These are phyloP conservation scores for Leishmania tropica DNA, from an alignment of 208 protist genomes.

Conservation along the genomic window DNA sequence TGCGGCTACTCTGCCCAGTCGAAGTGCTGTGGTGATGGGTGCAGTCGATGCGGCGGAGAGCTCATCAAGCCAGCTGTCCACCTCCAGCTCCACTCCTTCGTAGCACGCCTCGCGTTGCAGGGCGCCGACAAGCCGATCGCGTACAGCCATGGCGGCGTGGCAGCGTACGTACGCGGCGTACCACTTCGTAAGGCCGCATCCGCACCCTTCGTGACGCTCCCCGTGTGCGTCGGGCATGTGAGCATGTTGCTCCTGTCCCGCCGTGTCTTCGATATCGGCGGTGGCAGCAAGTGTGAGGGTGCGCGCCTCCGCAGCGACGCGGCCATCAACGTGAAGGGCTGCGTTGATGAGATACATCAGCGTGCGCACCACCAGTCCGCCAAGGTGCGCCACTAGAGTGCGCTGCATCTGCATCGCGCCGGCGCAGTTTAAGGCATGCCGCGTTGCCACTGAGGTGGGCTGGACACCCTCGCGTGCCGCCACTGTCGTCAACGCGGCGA, in stretches of 20 bases:
- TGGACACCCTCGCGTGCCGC: neutral
- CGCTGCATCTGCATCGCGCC: slow-evolving; percentile 29
- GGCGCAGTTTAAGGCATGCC: slow-evolving; percentile 25
- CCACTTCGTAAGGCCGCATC: slow-evolving; percentile 15
- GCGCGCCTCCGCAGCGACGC: neutral
- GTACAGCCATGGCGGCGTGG: neutral
- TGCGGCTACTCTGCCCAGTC: neutral
- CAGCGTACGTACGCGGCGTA: slow-evolving; percentile 10
- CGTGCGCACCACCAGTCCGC: slow-evolving; percentile 20
- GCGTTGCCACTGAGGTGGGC: neutral
- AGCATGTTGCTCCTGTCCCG: neutral
- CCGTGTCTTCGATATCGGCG: neutral
- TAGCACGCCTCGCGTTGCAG: slow-evolving; percentile 17
- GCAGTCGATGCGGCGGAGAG: neutral
- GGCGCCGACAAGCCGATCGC: slow-evolving; percentile 1
- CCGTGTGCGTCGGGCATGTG: neutral
- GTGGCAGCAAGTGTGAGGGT: neutral
- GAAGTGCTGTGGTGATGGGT: neutral
- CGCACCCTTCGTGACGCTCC: neutral
- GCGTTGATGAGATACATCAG: slow-evolving; percentile 14
- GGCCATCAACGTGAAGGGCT: neutral
- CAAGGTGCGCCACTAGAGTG: slow-evolving; percentile 16
- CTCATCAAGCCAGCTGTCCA: slow-evolving; percentile 22
- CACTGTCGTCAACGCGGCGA: slow-evolving; percentile 19
- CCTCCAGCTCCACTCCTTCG: slow-evolving; percentile 28